Percentiles rank a stretch among this genome's conserved stretches.
phyloP scores from a whole-genome alignment of 2,329 filamentous ascomycete genomes.

The Emericellopsis cladophorae region DNA sequence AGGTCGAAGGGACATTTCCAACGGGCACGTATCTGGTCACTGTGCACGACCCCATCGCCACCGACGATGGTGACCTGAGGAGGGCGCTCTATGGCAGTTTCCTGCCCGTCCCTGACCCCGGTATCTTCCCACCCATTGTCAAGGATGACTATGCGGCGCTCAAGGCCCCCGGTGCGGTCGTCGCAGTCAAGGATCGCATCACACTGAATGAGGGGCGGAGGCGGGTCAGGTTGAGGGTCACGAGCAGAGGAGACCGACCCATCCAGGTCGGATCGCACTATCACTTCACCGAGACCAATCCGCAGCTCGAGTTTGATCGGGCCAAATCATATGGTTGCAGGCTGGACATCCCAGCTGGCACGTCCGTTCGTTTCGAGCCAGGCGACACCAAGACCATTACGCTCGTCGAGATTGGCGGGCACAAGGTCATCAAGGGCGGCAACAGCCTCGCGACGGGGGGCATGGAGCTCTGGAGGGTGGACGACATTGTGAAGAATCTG shows the following conservation, averaged over 20 bases:
- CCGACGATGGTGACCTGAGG: conserved; percentile 76
- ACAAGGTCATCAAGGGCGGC: conserved; percentile 69
- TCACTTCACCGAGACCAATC: conserved; percentile 93
- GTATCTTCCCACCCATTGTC: conserved; percentile 54
- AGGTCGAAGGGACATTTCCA: conserved; percentile 89
- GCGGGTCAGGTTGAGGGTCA: conserved; percentile 63
- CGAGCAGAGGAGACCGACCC: conserved; percentile 77
- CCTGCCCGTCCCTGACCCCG: conserved; percentile 60
- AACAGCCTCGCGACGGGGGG: conserved; percentile 65
- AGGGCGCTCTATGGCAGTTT: conserved; percentile 86
- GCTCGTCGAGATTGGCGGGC: conserved; percentile 77
- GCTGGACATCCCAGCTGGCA: conserved; percentile 82
- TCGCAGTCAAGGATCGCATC: conserved; percentile 50
- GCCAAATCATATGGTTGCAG: conserved; percentile 70
- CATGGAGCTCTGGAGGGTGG: conserved; percentile 50
- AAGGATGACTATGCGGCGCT: conserved; percentile 52
- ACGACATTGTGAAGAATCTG: conserved; percentile 55
- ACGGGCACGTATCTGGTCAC: conserved; percentile 90
- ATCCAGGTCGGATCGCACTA: conserved; percentile 93
- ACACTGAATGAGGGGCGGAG: conserved; percentile 61
- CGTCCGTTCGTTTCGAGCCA: conserved; percentile 86
- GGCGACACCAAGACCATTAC: conserved; percentile 85
- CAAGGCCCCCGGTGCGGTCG: conserved; percentile 67
- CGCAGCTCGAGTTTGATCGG: conserved; percentile 79
- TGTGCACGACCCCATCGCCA: conserved; percentile 78